Base-by-base conservation (phyloP, 2,329 filamentous ascomycete genomes). In the Diplodia sapinea region DNA sequence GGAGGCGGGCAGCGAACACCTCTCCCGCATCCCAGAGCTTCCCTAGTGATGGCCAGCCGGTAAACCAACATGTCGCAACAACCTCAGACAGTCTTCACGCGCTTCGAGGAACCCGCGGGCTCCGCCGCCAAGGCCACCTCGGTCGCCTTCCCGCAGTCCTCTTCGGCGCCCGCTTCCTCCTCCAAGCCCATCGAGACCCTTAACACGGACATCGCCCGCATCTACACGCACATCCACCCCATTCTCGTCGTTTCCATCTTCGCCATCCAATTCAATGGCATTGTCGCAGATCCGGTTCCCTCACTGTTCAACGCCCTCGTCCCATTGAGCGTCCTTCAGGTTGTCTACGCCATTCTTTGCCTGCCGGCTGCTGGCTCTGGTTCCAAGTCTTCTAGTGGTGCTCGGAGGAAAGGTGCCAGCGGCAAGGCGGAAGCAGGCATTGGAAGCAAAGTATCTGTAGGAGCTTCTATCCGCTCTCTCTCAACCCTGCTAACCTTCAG, bases 221-320 rank as follows among this genome's bases (percentile, higher is more conserved):
- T 85, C 26, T 85, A 90, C 74, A 87, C 89, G 13, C 84, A 92
- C 73, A 78, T 88, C 23, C 91, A 96, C 72, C 89, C 91, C 0
- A 78, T 85, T 31, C 79, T 93, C 12, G 83, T 96, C 36, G 83
- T 92, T 36, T 85, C 84, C 11, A 79, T 90, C 43, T 89, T 90
- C 75, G 83, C 85, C 55, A 75, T 86, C 70, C 86, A 86, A 49
- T 94, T 96, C 78, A 76, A 81, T 43, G 80, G 84, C 20, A 83
- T 96, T 31, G 90, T 96, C 33, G 82, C 84, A 17, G 86, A 94
- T 71, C 92, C 93, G 0, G 85, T 90, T 2, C 79, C 84, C 17
- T 85, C 89, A 7, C 84, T 96, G 47, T 78, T 85, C 15, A 83
- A 76, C 36, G 82, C 88, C 2, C 80, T 94, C 2, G 84, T 89